phyloP scores from a whole-genome alignment of 768 basidiomycete species.

The Collybia nuda region DNA sequence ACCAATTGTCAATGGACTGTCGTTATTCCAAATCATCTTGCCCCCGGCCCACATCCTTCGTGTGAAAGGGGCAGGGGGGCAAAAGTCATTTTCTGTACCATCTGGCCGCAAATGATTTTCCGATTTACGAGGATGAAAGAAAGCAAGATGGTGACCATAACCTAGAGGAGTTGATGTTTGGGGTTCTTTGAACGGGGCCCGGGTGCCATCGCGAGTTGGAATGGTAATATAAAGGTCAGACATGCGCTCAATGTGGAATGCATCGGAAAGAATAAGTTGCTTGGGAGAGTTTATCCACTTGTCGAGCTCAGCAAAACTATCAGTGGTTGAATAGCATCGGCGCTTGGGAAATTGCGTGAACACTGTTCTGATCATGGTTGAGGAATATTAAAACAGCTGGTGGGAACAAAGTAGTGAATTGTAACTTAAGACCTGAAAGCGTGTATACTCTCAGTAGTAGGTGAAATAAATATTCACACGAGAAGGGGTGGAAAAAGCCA shows the following conservation, averaged over 20 bases:
- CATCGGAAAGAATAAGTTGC: slow-evolving; percentile 44
- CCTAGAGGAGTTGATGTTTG: slow-evolving; percentile 39
- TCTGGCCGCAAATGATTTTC: slow-evolving; percentile 59
- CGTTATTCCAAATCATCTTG: slow-evolving; percentile 57
- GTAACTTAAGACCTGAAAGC: too few species aligned
- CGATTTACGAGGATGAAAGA: slow-evolving; percentile 69
- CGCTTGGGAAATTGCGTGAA: slow-evolving; percentile 7
- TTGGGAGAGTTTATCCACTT: slow-evolving; percentile 54
- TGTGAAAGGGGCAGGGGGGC: slow-evolving; percentile 71
- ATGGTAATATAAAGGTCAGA: slow-evolving; percentile 67
- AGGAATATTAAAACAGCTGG: neutral
- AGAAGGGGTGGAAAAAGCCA: too few species aligned
- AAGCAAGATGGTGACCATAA: slow-evolving; percentile 70
- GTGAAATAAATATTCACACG: too few species aligned
- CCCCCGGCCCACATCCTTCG: slow-evolving; percentile 86
- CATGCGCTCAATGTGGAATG: slow-evolving; percentile 54
- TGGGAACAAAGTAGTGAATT: neutral
- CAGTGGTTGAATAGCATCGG: slow-evolving; percentile 13
- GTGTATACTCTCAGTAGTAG: too few species aligned
- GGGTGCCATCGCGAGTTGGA: slow-evolving; percentile 68
- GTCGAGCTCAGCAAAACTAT: slow-evolving; percentile 34
- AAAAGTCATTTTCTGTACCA: slow-evolving; percentile 71
- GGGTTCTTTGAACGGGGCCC: slow-evolving; percentile 41
- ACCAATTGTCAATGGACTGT: slow-evolving; percentile 51
- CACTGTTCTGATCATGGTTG: slow-evolving; percentile 13